These are phyloP conservation scores for Boletus coccyginus DNA, from an alignment of 768 basidiomycete species.

Conservation along the genomic window DNA sequence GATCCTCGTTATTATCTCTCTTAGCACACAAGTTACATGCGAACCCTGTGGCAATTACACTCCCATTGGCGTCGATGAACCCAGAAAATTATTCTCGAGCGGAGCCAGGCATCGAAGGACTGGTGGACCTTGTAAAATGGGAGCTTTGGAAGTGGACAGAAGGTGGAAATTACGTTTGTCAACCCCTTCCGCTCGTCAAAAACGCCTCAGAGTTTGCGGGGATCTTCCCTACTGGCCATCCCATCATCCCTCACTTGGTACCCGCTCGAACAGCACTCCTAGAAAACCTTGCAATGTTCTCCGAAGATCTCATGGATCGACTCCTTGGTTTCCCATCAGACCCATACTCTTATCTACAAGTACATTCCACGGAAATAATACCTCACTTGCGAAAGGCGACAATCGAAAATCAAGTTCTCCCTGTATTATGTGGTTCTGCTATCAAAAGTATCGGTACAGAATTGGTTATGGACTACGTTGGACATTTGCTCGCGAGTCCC, in stretches of 20 bases:
- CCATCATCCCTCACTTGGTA: conserved; percentile 62
- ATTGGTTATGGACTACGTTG: conserved; percentile 76
- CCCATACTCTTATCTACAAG: conserved; percentile 62
- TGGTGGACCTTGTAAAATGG: conserved; percentile 84
- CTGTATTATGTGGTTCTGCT: conserved; percentile 82
- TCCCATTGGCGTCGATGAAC: conserved; percentile 79
- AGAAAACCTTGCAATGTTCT: conserved; percentile 78
- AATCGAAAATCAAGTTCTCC: conserved; percentile 61
- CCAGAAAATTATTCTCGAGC: conserved; percentile 61
- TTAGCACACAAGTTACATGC: conserved; percentile 74
- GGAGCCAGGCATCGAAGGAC: conserved; percentile 81
- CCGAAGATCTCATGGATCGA: conserved; percentile 74
- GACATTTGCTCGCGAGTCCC: conserved; percentile 77
- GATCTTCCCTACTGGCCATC: conserved; percentile 58
- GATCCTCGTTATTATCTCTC: conserved; percentile 66
- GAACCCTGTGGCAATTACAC: conserved; percentile 62
- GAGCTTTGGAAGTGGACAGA: conserved; percentile 73
- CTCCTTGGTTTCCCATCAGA: conserved; percentile 57
- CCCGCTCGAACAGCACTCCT: conserved; percentile 68
- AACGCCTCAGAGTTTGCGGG: conserved; percentile 40
- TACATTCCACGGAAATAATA: conserved; percentile 52
- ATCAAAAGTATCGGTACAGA: conserved; percentile 80
- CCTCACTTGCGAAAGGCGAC: conserved; percentile 68
- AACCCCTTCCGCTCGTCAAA: conserved; percentile 49
- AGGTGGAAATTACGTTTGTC: conserved; percentile 42